phyloP scores from a whole-genome alignment of 1,284 basidiomycete species.

The Cutaneotrichosporon cyanovorans region DNA sequence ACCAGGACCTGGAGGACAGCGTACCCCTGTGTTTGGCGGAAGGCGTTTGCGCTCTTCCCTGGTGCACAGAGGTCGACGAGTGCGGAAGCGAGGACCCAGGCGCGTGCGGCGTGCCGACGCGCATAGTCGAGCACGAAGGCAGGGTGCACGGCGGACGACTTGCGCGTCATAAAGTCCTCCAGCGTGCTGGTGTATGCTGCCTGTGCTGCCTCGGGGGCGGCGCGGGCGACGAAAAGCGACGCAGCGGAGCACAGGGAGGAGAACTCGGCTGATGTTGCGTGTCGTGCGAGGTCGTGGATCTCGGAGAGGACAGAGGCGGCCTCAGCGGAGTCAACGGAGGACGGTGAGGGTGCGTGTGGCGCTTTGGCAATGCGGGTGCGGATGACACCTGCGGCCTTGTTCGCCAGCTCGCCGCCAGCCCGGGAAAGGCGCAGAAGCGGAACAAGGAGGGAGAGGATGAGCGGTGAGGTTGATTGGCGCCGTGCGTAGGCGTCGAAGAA shows the following conservation, averaged over 20 bases:
- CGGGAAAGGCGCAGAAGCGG: constrained; percentile 70
- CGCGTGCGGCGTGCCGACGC: constrained; percentile 58
- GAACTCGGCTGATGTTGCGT: constrained; percentile 57
- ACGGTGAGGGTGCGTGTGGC: constrained; percentile 38
- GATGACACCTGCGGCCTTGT: constrained; percentile 74
- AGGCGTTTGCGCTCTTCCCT: constrained; percentile 54
- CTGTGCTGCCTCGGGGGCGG: constrained; percentile 45
- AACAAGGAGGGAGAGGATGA: constrained; percentile 60
- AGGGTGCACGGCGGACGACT: constrained; percentile 66
- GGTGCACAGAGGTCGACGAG: constrained; percentile 50
- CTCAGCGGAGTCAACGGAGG: constrained; percentile 47
- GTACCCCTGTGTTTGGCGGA: constrained; percentile 66
- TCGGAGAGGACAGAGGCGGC: constrained; percentile 53
- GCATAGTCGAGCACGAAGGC: constrained; percentile 74
- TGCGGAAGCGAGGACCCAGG: constrained; percentile 60
- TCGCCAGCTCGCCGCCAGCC: constrained; percentile 61
- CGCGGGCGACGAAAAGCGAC: constrained; percentile 64
- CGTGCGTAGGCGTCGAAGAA: constrained; percentile 76
- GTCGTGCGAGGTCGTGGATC: constrained; percentile 68
- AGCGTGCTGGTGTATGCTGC: constrained; percentile 61
- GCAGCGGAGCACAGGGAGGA: constrained; percentile 60
- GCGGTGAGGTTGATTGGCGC: constrained; percentile 62
- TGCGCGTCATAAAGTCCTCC: constrained; percentile 69
- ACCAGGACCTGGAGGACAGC: constrained; percentile 63
- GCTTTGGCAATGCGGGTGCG: constrained; percentile 66